Base-by-base conservation (phyloP, 108 stramenopile species). In the Stephanodiscus triporus region DNA sequence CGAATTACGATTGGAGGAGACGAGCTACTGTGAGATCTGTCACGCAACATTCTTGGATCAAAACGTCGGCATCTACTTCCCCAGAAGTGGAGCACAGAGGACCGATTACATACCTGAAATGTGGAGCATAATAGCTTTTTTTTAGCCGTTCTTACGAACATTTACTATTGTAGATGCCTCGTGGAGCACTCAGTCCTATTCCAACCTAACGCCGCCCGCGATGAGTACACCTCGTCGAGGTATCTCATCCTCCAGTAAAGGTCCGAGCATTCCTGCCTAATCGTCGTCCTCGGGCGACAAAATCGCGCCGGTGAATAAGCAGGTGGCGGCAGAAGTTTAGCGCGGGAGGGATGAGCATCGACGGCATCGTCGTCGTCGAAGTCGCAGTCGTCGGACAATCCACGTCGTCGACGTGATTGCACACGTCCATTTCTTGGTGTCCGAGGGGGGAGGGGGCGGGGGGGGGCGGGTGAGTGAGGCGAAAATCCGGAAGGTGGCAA, bases 1-100 rank as follows among this genome's bases (percentile, higher is more conserved):
- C 78, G 13, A 70, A 78, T 65, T 61, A 58, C 55, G 56, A 72
- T 67, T 24, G 38, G 13, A 53, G 22, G 30, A 51, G 45, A n/a
- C 69, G 78, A 59, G 65, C 70, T 61, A 78, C 78, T 4, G 71
- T 78, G 6, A 66, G 78, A 36, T 61, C 42, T 30, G 78, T 42
- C 32, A 72, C 37, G 37, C 55, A 14, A 22, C 63, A 70, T 47
- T 29, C 53, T 20, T 77, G 76, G 76, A 57, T 74, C 17, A 38
- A 30, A 11, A 53, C 19, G n/a, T 48, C 47, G 11, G 19, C 20
- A 40, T 37, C 54, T 40, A 14, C 19, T 1, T n/a, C 58, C 7
- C 58, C 9, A 13, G 63, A 57, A 47, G 48, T 70, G 43, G 34
- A 59, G 34, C 55, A 69, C 53, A 65, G 78, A 5, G 78, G 66